Evolutionary conservation across 1,284 basidiomycete genomes (phyloP).

Genomic region (Ganoderma multipileum): DNA sequence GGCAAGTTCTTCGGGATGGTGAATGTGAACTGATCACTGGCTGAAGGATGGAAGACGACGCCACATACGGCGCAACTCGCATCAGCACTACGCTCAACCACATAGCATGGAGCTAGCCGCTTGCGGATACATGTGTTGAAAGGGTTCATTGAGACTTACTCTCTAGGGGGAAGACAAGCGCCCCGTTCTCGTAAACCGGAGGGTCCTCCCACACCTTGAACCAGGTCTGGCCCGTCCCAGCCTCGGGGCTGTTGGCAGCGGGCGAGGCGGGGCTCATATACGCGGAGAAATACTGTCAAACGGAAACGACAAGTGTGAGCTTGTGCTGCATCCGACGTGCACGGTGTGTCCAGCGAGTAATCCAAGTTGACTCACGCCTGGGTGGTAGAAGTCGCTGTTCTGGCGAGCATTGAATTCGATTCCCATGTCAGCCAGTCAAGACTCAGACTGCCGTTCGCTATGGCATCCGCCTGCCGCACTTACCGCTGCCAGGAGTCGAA

Average conservation of each 20-base stretch:
- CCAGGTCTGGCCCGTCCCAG: conserved; percentile 51
- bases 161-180: conserved; percentile 45
- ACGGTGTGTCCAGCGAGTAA: neutral
- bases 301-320: neutral
- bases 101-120: neutral
- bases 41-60: conserved; percentile 24
- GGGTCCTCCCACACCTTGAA: conserved; percentile 55
- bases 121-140: neutral
- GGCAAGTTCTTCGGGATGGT: conserved; percentile 42
- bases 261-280: conserved; percentile 50
- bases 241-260: conserved; percentile 48
- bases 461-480: conserved; percentile 6
- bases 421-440: neutral
- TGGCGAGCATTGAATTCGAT: neutral
- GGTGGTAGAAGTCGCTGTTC: conserved; percentile 41
- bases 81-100: neutral
- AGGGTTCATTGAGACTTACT: conserved; percentile 36
- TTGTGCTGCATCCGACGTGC: neutral
- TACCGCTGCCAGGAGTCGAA: conserved; percentile 24
- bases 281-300: conserved; percentile 44
- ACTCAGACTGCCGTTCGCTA: neutral
- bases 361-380: conserved; percentile 39
- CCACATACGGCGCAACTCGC: neutral
- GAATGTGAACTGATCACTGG: conserved; percentile 48
- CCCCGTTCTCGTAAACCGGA: conserved; percentile 43